Conservation (phyloP, 495 filamentous ascomycete species). For the Neurospora discreta region DNA sequence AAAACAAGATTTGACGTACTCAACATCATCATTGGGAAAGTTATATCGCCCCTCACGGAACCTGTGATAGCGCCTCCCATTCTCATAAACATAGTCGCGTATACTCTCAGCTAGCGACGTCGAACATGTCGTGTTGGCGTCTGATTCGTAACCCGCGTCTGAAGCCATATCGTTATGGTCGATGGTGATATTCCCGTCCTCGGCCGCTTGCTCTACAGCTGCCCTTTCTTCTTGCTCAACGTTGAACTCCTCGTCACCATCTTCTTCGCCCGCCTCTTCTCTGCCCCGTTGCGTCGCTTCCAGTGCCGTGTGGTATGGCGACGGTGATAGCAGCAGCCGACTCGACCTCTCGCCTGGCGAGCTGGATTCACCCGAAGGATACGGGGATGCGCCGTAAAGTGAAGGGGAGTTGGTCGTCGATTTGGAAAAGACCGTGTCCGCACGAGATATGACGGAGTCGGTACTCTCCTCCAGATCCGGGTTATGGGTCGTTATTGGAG, state of each 20-base stretch:
- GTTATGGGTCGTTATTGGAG: neutral
- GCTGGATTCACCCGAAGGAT: neutral
- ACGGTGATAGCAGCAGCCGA: neutral
- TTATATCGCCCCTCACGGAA: constrained; percentile 54
- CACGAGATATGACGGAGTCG: neutral
- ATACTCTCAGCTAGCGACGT: constrained; percentile 42
- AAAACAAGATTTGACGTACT: constrained; percentile 22
- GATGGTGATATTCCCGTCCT: constrained; percentile 21
- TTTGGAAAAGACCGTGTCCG: constrained; percentile 3
- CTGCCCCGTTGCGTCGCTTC: neutral
- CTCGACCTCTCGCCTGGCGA: neutral
- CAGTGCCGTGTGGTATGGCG: neutral
- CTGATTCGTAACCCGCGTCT: constrained; percentile 39
- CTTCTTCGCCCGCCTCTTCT: neutral
- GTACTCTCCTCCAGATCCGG: constrained; percentile 2
- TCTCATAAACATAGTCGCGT: constrained; percentile 48
- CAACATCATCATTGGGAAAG: constrained; percentile 54
- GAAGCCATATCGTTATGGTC: constrained; percentile 20
- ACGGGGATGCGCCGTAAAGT: neutral
- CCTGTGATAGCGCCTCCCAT: constrained; percentile 57
- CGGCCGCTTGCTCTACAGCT: constrained; percentile 17
- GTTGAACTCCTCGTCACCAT: constrained; percentile 2
- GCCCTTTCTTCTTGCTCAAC: constrained; percentile 10
- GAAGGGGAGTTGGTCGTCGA: constrained; percentile 6
- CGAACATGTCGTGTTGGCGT: constrained; percentile 24